Evolutionary conservation across 805 yeast genomes (phyloP).

Genomic region (Kodamaea hsintzibuensis): DNA sequence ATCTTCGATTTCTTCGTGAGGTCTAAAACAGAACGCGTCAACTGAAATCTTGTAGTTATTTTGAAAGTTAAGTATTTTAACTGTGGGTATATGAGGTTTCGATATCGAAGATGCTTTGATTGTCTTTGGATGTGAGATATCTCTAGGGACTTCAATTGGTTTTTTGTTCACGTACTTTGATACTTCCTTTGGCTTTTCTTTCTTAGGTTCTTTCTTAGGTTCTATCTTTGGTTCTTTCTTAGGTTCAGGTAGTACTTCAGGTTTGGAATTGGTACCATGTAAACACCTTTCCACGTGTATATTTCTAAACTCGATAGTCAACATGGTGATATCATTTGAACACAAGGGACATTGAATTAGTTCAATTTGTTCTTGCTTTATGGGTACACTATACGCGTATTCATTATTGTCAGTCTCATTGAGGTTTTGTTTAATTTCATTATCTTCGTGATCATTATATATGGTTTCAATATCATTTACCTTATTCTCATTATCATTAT

Average conservation of each 20-base stretch:
- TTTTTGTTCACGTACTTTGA: slow-evolving; percentile 1
- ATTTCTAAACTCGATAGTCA: slow-evolving; percentile 44
- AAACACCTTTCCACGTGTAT: slow-evolving; percentile 60
- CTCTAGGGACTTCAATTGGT: neutral
- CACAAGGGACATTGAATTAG: slow-evolving; percentile 56
- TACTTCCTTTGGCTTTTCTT: neutral
- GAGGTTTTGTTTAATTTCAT: neutral
- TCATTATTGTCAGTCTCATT: neutral
- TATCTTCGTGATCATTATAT: no score
- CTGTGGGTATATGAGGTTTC: slow-evolving; percentile 47
- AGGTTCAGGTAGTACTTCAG: neutral
- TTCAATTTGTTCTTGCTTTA: neutral
- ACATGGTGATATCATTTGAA: slow-evolving; percentile 32
- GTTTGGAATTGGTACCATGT: neutral
- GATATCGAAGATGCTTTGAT: slow-evolving; percentile 17
- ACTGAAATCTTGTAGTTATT: slow-evolving; percentile 47
- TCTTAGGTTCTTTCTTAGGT: slow-evolving; percentile 11
- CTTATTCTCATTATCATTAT: neutral
- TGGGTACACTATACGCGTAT: neutral
- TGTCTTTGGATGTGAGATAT: slow-evolving; percentile 3
- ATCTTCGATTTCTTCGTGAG: slow-evolving; percentile 44
- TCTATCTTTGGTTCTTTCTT: slow-evolving; percentile 11
- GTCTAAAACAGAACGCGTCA: slow-evolving; percentile 63
- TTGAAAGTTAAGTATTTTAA: slow-evolving; percentile 52
- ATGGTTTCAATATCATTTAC: neutral